Conservation (phyloP, 2,329 filamentous ascomycete species). For the Fusarium hainanense region DNA sequence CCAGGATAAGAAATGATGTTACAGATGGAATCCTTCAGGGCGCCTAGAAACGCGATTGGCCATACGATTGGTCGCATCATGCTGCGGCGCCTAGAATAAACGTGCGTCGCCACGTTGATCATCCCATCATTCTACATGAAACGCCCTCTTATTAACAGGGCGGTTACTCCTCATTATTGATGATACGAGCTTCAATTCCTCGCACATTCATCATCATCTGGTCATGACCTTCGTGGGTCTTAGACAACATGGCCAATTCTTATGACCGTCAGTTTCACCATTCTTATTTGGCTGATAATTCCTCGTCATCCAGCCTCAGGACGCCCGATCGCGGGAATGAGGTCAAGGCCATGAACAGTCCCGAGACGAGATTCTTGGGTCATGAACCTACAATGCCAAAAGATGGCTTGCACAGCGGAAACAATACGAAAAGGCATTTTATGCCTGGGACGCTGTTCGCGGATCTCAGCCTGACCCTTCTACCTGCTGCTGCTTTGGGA, state of each 20-base stretch:
- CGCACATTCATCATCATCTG: not conserved
- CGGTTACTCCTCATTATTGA: not conserved
- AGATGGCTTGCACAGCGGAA: not conserved
- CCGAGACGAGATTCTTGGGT: not conserved
- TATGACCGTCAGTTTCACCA: not conserved
- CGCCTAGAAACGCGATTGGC: not conserved
- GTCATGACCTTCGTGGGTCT: not conserved
- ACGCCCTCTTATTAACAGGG: not conserved
- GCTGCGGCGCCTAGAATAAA: not conserved
- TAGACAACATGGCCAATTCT: not conserved
- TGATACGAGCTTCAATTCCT: not conserved
- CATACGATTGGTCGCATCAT: not conserved
- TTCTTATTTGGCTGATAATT: not conserved
- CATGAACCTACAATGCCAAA: not conserved
- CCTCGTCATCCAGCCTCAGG: not conserved
- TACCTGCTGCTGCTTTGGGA: not conserved
- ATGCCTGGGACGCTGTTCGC: not conserved
- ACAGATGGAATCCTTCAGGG: not conserved
- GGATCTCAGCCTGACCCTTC: not conserved
- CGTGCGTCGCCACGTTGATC: not conserved
- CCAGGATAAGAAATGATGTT: not conserved
- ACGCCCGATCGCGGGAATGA: not conserved
- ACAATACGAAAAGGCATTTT: not conserved
- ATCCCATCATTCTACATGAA: not conserved
- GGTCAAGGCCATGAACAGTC: not conserved